Evolutionary conservation across 805 yeast genomes (phyloP), one percentile per base, ranked within the genome.

Genomic region (Deakozyma indianensis): DNA sequence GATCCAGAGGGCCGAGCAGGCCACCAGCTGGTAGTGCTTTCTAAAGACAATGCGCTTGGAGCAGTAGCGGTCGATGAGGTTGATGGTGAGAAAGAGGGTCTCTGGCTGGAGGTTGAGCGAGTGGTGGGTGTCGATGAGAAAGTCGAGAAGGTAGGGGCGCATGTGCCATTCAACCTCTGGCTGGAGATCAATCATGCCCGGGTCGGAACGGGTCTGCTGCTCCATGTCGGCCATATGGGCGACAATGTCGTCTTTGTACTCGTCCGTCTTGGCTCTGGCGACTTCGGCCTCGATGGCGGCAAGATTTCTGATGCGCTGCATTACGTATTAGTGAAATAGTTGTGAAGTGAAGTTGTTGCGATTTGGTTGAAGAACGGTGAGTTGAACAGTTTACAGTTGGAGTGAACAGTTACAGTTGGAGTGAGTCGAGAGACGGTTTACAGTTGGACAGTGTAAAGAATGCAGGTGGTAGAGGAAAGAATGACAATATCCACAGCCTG

Each of bases 1-100:
- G 35, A 87, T 72, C 95, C 96, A 87, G 27, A 87, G 66, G 49
- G 95, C 85, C 5, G 95, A 84, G 49, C 92, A 81, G 40, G 90
- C 83, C n/a, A 87, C 88, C 41, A 87, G 70, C 61, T 86, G 94
- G 45, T 84, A 78, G 64, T 86, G 96, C 52, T 82, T 88, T 54
- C 80, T 75, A 51, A 83, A 71, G 0, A 85, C 94, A 11, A 86
- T 77, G 57, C 95, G 71, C 54, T 82, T 83, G 42, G 94, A 81
- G 59, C 94, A 86, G 64, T 87, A 87, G 51, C 95, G 75, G 63
- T 87, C 95, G 52, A 87, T 83, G 43, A 85, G 70, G 56, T 80
- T 78, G 22, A 78, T 77, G 69, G 73, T 75, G 69, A 66, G 74
- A 70, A 54, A 87, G 69, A 66, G 79, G 67, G 66, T 84, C 75